Evolutionary conservation across 2,329 filamentous ascomycete genomes (phyloP), one percentile per base, ranked within the genome.

Genomic region (Dactylellina parvicollis): DNA sequence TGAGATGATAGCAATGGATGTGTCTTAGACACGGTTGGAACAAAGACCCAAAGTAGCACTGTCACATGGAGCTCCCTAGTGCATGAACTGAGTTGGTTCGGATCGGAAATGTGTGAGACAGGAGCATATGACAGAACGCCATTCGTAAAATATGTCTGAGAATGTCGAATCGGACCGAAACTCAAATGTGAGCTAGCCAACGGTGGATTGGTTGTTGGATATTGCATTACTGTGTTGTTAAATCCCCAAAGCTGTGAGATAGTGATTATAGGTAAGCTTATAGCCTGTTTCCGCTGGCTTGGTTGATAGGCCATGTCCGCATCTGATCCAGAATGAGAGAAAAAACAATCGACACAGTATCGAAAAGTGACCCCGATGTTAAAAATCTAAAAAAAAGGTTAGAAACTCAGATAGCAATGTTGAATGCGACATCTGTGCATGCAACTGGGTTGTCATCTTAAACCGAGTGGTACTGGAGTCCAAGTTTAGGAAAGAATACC

Each of bases 221-320:
- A 67, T 59, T 67, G 55, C 26, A 40, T 10, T 34, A 56, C 38
- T 67, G 62, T 28, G 62, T 67, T 67, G 62, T 67, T 59, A 34
- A n/a, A n/a, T n/a, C n/a, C n/a, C n/a, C n/a, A 50, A 42, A 16
- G 4, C 9, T 52, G 26, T 30, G 24, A 20, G 40, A 44, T n/a
- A 44, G n/a, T 12, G 7, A 16, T 12, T 40, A 5, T 8, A 40
- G 36, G 4, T 40, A 32, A 12, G 16, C 4, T 9, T 14, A 44
- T 18, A 8, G 4, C 9, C 5, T 10, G 40, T 44, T 40, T 8
- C 4, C 4, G n/a, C 9, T 18, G 22, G 40, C 2, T 12, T 4
- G 40, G 40, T 44, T 40, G 36, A 40, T 40, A 5, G n/a, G n/a
- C n/a, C n/a, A n/a, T n/a, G n/a, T n/a, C n/a, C n/a, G n/a, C n/a